A percentile compares a stretch with the other conserved stretches of the same genome.
phyloP scores from a whole-genome alignment of 2,329 filamentous ascomycete genomes.

The Monosporascus ibericus region DNA sequence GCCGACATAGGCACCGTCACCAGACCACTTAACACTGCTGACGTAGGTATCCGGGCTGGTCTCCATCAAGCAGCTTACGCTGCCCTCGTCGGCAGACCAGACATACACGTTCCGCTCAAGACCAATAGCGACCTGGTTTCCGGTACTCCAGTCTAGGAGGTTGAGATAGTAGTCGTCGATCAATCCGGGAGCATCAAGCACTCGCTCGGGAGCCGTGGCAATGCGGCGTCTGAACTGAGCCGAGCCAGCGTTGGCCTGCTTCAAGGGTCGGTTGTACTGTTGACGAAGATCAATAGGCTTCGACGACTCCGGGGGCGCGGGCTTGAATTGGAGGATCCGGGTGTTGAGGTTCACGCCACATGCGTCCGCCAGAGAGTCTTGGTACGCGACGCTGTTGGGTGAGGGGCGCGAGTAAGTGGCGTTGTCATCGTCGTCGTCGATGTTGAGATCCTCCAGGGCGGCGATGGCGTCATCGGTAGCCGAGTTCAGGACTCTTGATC shows the following conservation, averaged over 20 bases:
- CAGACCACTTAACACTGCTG: slow-evolving; percentile 98
- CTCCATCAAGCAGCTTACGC: slow-evolving; percentile 84
- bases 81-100: slow-evolving; percentile 93
- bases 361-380: slow-evolving; percentile 82
- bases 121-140: slow-evolving; percentile 96
- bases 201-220: slow-evolving; percentile 89
- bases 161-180: slow-evolving; percentile 99
- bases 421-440: slow-evolving; percentile 66
- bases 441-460: slow-evolving; percentile 71
- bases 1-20: slow-evolving; percentile 91
- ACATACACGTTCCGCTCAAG: slow-evolving; percentile 96
- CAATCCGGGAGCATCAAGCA: slow-evolving; percentile 90
- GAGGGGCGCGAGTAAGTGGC: slow-evolving; percentile 70
- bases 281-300: slow-evolving; percentile 96
- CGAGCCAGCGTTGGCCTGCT: slow-evolving; percentile 63
- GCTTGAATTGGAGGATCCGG: slow-evolving; percentile 97
- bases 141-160: slow-evolving; percentile 94
- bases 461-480: slow-evolving; percentile 75
- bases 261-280: slow-evolving; percentile 96
- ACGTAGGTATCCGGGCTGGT: slow-evolving; percentile 87
- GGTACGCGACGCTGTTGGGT: slow-evolving; percentile 83
- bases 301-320: slow-evolving; percentile 92
- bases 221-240: slow-evolving; percentile 89
- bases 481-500: slow-evolving; percentile 69
- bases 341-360: slow-evolving; percentile 92